Base-by-base conservation (phyloP, 306 rosid species). In the Neltuma alba region DNA sequence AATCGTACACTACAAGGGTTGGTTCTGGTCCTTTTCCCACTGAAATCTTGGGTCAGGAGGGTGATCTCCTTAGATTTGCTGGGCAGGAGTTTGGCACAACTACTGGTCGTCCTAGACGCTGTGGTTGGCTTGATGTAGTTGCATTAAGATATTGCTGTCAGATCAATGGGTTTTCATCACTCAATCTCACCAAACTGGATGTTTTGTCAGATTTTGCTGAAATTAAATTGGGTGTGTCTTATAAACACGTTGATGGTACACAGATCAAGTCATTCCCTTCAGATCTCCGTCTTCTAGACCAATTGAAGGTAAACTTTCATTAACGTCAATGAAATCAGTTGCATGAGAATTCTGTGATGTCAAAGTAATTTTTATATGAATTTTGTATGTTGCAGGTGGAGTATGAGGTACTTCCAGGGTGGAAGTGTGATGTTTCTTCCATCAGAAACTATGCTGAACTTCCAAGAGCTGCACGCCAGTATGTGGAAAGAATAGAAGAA, bases 1-100 rank as follows among this genome's bases (percentile, higher is more conserved):
- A 94, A 89, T 95, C 97, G 9, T 94, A 94, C 87, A 94, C 93
- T 37, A 94, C 99, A 70, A 88, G 97, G 80, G 99, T 94, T 84
- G 99, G 99, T 74, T 89, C 97, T 27, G 97, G 99, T 69, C 99
- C 99, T 69, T 94, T 94, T 60, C 99, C 99, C 9, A 94, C 99
- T 9, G 99, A 94, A 88, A 81, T 86, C 71, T 87, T 91, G 83
- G 97, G 91, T 65, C 77, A 88, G 52, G 95, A 89, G 62, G 97
- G 99, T 55, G 99, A 94, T 84, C 94, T 88, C 9, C 97, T 94
- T 38, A 85, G 97, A 84, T 92, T 89, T 88, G 92, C 94, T 52
- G 99, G 97, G 69, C 99, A 92, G 77, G 99, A 94, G 89, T 94
- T 94, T 86, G 99, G 99, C 76, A 94, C 99, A 74, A 92, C 93